Evolutionary conservation across 352 stramenopile species (phyloP), one percentile per base, ranked within the genome.

Genomic region (Aphanomyces invadans): DNA sequence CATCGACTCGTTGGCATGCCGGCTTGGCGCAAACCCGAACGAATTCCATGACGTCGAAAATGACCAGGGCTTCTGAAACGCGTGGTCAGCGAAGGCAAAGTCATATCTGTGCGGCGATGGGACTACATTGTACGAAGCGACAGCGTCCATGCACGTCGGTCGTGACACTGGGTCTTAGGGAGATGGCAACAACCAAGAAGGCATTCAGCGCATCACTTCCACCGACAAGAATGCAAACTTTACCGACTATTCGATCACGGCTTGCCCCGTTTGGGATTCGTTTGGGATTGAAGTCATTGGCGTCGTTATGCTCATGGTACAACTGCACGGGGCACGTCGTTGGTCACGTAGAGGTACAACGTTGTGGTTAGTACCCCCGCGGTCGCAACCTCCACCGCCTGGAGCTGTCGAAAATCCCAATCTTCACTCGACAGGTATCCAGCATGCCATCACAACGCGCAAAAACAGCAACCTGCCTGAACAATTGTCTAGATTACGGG

Each of bases 401-500:
- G 3, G 62, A 67, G 26, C 31, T 67, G 28, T 67, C 60, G 29
- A 67, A 67, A 57, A 67, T 67, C 33, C 60, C 60, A 7, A 67
- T 67, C n/a, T 67, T 67, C 32, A 67, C 60, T 23, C 11, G 60
- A 36, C 60, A 67, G 60, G 60, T 67, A 29, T n/a, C n/a, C n/a
- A n/a, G n/a, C n/a, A n/a, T n/a, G n/a, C n/a, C n/a, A n/a, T n/a
- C n/a, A n/a, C n/a, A n/a, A n/a, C n/a, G n/a, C n/a, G n/a, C n/a
- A n/a, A n/a, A n/a, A n/a, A n/a, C n/a, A n/a, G n/a, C n/a, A n/a
- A n/a, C n/a, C n/a, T n/a, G n/a, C n/a, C n/a, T n/a, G n/a, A n/a
- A n/a, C 88, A 3, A 85, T 72, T 21, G 74, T 77, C 1, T 80
- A 91, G 65, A 91, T 91, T 67, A 80, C 82, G 0, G 81, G 82